phyloP scores from a whole-genome alignment of 2,329 filamentous ascomycete genomes.

The Aquanectria penicillioides region DNA sequence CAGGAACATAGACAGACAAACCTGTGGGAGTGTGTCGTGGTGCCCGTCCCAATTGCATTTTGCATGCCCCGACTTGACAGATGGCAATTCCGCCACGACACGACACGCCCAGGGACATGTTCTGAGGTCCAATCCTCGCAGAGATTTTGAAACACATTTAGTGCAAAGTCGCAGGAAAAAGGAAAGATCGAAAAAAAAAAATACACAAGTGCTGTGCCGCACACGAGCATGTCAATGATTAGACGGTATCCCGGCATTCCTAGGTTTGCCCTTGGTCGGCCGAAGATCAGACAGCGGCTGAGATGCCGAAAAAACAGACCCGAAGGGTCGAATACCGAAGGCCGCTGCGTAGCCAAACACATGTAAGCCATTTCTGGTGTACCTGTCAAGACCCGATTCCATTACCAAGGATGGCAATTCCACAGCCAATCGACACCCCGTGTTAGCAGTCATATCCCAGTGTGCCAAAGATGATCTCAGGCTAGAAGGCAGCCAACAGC shows the following conservation, averaged over 20 bases:
- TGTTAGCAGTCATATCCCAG: constrained; percentile 24
- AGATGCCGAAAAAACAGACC: constrained; percentile 23
- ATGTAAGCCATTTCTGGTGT: constrained; percentile 31
- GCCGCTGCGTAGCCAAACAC: constrained; percentile 22
- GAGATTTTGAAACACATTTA: constrained; percentile 12
- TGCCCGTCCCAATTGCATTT: constrained; percentile 9
- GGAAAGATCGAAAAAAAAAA: constrained; percentile 12
- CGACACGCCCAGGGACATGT: constrained; percentile 1
- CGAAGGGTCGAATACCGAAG: constrained; percentile 28
- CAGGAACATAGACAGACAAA: too few species aligned
- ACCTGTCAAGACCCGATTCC: constrained; percentile 26
- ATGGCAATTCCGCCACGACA: background rate
- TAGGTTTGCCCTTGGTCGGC: constrained; percentile 23
- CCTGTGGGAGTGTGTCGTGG: background rate
- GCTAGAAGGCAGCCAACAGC: constrained; percentile 19
- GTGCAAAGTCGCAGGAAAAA: background rate
- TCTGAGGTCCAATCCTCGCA: background rate
- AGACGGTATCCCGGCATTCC: constrained; percentile 18
- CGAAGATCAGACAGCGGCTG: constrained; percentile 25
- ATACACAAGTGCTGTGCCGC: constrained; percentile 15
- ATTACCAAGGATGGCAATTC: constrained; percentile 14
- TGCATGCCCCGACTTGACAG: constrained; percentile 1
- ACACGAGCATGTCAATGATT: constrained; percentile 16
- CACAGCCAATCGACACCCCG: constrained; percentile 24
- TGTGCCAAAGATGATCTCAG: constrained; percentile 27